phyloP scores from a whole-genome alignment of 176 grass and related monocot genomes.

The Phoenix roebelenii region DNA sequence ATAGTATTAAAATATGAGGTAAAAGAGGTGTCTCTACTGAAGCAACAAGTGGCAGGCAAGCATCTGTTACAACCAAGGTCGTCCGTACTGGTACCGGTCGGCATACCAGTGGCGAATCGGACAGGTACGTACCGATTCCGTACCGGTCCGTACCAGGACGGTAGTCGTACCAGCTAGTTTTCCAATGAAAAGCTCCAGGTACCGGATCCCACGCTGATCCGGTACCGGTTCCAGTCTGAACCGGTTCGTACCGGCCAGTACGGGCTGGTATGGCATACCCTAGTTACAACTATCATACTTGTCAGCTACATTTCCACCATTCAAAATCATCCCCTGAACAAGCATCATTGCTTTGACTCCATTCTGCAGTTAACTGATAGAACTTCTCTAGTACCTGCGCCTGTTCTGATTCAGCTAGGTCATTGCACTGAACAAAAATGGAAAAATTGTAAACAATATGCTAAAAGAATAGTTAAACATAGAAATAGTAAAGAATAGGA shows the following conservation, averaged over 20 bases:
- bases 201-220: too few species aligned
- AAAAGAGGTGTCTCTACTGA: constrained; percentile 58
- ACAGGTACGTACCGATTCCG: too few species aligned
- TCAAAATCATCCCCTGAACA: constrained; percentile 26
- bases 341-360: constrained; percentile 43
- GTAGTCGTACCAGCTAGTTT: too few species aligned
- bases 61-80: constrained; percentile 46
- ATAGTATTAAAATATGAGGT: constrained; percentile 66
- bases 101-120: too few species aligned
- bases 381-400: constrained; percentile 66
- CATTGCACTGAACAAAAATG: constrained; percentile 52
- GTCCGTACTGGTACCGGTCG: too few species aligned
- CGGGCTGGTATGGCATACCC: too few species aligned
- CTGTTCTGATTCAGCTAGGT: constrained; percentile 64
- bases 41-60: constrained; percentile 52
- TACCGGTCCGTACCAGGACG: too few species aligned
- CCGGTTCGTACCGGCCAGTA: too few species aligned
- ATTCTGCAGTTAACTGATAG: constrained; percentile 34
- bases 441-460: constrained; percentile 1
- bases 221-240: too few species aligned
- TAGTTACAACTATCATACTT: constrained; percentile 58
- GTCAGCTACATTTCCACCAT: constrained; percentile 14
- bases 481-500: neutral
- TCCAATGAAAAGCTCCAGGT: too few species aligned
- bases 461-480: constrained; percentile 7